Evolutionary conservation across 2,329 filamentous ascomycete genomes (phyloP).

Genomic region (Epichloe sibirici): DNA sequence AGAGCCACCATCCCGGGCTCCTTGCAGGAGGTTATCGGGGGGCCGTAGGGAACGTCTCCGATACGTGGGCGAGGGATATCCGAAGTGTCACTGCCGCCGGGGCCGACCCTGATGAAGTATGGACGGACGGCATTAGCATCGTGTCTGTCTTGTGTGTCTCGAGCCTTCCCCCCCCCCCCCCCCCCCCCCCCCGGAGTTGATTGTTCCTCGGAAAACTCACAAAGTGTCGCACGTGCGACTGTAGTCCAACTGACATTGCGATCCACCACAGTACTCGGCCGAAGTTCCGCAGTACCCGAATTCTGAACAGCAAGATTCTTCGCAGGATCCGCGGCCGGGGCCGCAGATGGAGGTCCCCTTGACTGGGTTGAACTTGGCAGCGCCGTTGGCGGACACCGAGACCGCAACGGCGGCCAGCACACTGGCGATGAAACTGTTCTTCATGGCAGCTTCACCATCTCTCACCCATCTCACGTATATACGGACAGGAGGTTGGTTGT

Average conservation of each 20-base stretch:
- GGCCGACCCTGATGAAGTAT: slow-evolving; percentile 1
- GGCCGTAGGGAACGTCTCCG: slow-evolving; percentile 24
- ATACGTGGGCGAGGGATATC: slow-evolving; percentile 17
- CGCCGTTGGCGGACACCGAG: not conserved
- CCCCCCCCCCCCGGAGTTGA: too few relatives aligned
- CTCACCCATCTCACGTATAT: too few relatives aligned
- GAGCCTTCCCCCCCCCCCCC: too few relatives aligned
- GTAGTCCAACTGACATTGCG: slow-evolving; percentile 26
- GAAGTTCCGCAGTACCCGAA: slow-evolving; percentile 25
- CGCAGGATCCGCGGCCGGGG: slow-evolving; percentile 22
- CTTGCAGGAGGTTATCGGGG: slow-evolving; percentile 22
- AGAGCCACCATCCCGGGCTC: slow-evolving; percentile 27
- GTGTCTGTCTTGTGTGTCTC: too few relatives aligned
- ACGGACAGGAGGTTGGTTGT: too few relatives aligned
- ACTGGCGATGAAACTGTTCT: not conserved
- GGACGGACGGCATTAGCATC: too few relatives aligned
- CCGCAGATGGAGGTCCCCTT: slow-evolving; percentile 15
- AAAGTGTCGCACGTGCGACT: slow-evolving; percentile 29
- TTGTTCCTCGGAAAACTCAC: slow-evolving; percentile 16
- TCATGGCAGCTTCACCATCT: not conserved
- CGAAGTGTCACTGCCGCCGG: slow-evolving; percentile 20
- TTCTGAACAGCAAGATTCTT: slow-evolving; percentile 24
- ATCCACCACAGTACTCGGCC: slow-evolving; percentile 23
- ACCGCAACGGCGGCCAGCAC: not conserved
- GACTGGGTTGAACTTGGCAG: not conserved